These are phyloP conservation scores for Ichthyophthirius multifiliis DNA, from an alignment of 169 alveolate species.

Conservation along the genomic window DNA sequence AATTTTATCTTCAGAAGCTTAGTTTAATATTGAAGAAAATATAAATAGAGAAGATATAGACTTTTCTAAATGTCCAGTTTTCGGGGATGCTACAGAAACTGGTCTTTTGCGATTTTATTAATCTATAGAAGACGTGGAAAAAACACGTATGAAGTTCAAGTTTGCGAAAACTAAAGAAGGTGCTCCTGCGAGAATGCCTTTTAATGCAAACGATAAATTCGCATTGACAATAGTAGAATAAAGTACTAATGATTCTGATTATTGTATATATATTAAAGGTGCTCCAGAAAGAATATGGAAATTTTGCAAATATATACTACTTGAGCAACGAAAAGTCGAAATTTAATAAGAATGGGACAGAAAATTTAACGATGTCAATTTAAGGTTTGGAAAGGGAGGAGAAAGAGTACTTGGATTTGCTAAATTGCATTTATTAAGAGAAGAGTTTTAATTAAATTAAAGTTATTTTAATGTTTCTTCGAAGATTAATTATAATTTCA, in stretches of 20 bases:
- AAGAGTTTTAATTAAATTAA: constrained; percentile 18
- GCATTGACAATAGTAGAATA: constrained; percentile 36
- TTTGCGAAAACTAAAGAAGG: constrained; percentile 49
- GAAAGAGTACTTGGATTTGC: constrained; percentile 67
- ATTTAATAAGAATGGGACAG: constrained; percentile 34
- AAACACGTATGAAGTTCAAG: constrained; percentile 42
- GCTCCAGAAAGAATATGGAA: constrained; percentile 58
- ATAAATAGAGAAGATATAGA: constrained; percentile 11
- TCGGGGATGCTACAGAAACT: constrained; percentile 84
- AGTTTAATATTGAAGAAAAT: constrained; percentile 27
- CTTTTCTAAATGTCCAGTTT: background rate
- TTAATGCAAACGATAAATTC: constrained; percentile 35
- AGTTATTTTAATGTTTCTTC: constrained; percentile 21
- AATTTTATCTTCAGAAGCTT: constrained; percentile 52
- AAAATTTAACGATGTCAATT: constrained; percentile 38
- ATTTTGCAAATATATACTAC: constrained; percentile 16
- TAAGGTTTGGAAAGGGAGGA: constrained; percentile 46
- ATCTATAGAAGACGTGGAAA: constrained; percentile 54
- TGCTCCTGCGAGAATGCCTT: constrained; percentile 51
- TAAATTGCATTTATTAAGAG: constrained; percentile 29
- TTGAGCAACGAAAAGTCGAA: constrained; percentile 12
- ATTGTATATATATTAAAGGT: constrained; percentile 44
- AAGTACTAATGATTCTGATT: constrained; percentile 27
- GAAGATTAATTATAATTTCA: constrained; percentile 61
- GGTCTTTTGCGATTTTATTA: constrained; percentile 80